These are phyloP conservation scores for Pisolithus microcarpus DNA, from an alignment of 768 basidiomycete genomes.

Conservation along the genomic window DNA sequence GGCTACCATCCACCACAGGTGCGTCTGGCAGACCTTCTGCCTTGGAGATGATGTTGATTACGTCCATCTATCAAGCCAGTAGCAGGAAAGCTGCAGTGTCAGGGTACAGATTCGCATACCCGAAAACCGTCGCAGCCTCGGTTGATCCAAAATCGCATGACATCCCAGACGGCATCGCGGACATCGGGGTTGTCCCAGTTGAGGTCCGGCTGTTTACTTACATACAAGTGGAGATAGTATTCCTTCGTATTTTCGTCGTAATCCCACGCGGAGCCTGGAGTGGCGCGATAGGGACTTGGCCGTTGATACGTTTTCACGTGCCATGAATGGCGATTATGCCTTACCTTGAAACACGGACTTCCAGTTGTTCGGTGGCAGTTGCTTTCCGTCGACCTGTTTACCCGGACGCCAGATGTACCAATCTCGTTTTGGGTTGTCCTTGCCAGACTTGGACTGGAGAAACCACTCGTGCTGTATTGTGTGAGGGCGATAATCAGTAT, in stretches of 20 bases:
- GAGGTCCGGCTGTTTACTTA: conserved; percentile 62
- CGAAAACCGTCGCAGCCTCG: conserved; percentile 72
- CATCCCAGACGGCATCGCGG: conserved; percentile 49
- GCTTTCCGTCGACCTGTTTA: conserved; percentile 44
- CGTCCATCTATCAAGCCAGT: conserved; percentile 46
- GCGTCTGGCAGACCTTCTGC: conserved; percentile 59
- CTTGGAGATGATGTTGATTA: conserved; percentile 65
- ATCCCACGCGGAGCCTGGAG: conserved; percentile 60
- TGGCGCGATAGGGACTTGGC: neutral
- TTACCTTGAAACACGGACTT: conserved; percentile 55
- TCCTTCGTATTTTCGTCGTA: conserved; percentile 58
- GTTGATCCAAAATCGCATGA: conserved; percentile 71
- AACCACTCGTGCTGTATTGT: conserved; percentile 63
- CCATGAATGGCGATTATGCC: conserved; percentile 3
- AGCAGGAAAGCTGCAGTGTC: neutral
- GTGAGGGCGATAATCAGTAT: conserved; percentile 3
- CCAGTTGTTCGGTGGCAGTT: conserved; percentile 70
- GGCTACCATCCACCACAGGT: conserved; percentile 42
- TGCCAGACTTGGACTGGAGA: conserved; percentile 44
- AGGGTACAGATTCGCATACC: conserved; percentile 30
- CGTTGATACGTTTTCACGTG: neutral
- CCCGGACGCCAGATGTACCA: conserved; percentile 75
- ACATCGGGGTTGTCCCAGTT: conserved; percentile 71
- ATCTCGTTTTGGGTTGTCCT: conserved; percentile 52
- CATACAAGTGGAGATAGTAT: conserved; percentile 68